These are phyloP conservation scores for Curvularia verruculosa DNA, from an alignment of 2,329 filamentous ascomycete species.

Conservation along the genomic window DNA sequence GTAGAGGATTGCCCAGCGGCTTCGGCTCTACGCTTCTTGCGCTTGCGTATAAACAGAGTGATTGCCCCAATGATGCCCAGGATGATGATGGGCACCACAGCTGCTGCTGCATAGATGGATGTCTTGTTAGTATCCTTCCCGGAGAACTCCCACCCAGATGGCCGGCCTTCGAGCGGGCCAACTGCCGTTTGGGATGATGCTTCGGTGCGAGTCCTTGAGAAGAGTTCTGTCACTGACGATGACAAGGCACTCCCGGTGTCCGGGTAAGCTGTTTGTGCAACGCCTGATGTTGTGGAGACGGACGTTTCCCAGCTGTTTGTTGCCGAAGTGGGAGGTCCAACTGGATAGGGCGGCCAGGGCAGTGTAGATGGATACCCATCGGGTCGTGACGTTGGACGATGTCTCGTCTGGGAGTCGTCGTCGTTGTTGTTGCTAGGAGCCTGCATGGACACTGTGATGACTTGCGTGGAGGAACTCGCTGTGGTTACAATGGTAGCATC, in stretches of 20 bases:
- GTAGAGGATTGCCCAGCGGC: constrained; percentile 13
- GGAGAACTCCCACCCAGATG: constrained; percentile 3
- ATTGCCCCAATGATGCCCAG: constrained; percentile 33
- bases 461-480: not conserved
- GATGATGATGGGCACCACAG: constrained; percentile 31
- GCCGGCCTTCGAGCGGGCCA: not conserved
- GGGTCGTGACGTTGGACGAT: not conserved
- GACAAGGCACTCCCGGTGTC: not conserved
- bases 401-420: not conserved
- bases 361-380: not conserved
- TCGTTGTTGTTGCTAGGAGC: not conserved
- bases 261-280: constrained; percentile 9
- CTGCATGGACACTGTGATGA: not conserved
- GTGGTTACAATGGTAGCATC: not conserved
- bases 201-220: not conserved
- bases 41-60: constrained; percentile 39
- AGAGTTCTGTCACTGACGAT: constrained; percentile 4
- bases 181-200: constrained; percentile 7
- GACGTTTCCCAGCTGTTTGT: constrained; percentile 7
- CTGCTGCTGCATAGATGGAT: constrained; percentile 34
- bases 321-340: not conserved
- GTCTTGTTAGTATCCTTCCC: constrained; percentile 16
- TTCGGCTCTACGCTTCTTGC: constrained; percentile 31
- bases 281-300: constrained; percentile 7
- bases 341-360: constrained; percentile 5